Evolutionary conservation across 1,139 yeast genomes (phyloP).

Genomic region (Suhomyces terraborum): DNA sequence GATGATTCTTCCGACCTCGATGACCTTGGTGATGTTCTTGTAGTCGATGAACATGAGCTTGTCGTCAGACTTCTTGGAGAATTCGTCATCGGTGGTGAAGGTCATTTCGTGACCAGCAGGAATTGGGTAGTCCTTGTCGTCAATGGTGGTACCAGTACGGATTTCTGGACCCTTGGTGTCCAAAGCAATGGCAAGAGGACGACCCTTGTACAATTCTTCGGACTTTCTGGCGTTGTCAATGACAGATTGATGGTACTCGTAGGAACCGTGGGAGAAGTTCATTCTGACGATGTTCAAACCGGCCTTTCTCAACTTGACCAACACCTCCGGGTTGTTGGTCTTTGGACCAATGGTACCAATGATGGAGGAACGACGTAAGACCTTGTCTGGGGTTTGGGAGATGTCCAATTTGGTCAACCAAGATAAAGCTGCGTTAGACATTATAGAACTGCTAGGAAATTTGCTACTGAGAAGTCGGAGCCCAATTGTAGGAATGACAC

Average conservation of each 20-base stretch:
- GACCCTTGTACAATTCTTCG: constrained; percentile 85
- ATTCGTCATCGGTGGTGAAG: constrained; percentile 88
- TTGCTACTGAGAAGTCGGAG: constrained; percentile 2
- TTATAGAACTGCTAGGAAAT: constrained; percentile 8
- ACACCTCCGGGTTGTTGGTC: constrained; percentile 84
- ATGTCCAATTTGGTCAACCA: constrained; percentile 89
- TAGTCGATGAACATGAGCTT: constrained; percentile 87
- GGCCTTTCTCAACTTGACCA: constrained; percentile 89
- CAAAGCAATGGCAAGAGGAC: constrained; percentile 97
- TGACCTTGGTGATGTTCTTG: constrained; percentile 93
- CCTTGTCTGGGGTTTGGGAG: constrained; percentile 75
- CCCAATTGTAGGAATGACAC: not conserved
- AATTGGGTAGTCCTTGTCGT: constrained; percentile 78
- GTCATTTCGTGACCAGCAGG: constrained; percentile 85
- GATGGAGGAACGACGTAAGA: constrained; percentile 91
- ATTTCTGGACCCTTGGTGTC: constrained; percentile 99
- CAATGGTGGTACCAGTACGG: constrained; percentile 93
- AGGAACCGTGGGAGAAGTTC: constrained; percentile 98
- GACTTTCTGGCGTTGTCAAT: constrained; percentile 95
- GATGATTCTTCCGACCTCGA: constrained; percentile 82
- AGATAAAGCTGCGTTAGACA: constrained; percentile 37
- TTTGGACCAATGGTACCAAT: constrained; percentile 99
- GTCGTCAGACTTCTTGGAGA: constrained; percentile 71
- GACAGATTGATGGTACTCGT: constrained; percentile 96
- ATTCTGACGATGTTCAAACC: constrained; percentile 97